Evolutionary conservation across 1,139 yeast genomes (phyloP).

Genomic region (Lipomyces yarrowii): DNA sequence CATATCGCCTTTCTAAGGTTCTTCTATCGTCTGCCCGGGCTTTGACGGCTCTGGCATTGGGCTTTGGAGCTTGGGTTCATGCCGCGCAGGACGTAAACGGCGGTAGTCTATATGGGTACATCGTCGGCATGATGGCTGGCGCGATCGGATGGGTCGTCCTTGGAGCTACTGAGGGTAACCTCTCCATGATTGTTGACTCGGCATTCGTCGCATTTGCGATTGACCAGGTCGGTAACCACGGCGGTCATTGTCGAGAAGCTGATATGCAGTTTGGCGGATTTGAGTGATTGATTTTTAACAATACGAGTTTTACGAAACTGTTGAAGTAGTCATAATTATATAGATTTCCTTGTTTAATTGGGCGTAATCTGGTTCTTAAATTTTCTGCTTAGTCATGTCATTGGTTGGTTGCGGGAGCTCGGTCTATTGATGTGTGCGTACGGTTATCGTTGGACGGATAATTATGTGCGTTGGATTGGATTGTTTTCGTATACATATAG

Average conservation of each 20-base stretch:
- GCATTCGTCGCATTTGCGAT: slow-evolving; percentile 44
- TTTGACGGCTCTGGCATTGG: slow-evolving; percentile 44
- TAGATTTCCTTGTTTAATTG: not conserved
- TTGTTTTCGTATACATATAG: not conserved
- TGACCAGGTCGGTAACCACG: slow-evolving; percentile 39
- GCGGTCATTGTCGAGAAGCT: slow-evolving; percentile 44
- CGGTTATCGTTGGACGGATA: not conserved
- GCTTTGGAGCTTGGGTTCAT: slow-evolving; percentile 47
- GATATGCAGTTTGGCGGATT: slow-evolving; percentile 40
- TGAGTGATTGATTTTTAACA: not conserved
- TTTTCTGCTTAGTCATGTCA: not conserved
- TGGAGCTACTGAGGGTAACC: slow-evolving; percentile 49
- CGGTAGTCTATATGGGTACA: slow-evolving; percentile 46
- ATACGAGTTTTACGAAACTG: not conserved
- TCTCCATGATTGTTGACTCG: slow-evolving; percentile 47
- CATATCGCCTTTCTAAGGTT: slow-evolving; percentile 46
- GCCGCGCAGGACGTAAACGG: slow-evolving; percentile 42
- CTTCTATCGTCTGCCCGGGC: slow-evolving; percentile 45
- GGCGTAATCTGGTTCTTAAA: not conserved
- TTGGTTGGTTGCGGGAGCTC: not conserved
- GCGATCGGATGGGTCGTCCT: slow-evolving; percentile 49
- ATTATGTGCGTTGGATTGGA: not conserved
- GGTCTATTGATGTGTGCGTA: not conserved
- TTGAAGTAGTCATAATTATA: not conserved
- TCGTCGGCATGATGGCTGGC: slow-evolving; percentile 47